A percentile compares a stretch with the other conserved stretches of the same genome.
These are phyloP conservation scores for Cladosporium sp. DNA, from an alignment of 2,329 filamentous ascomycete genomes.

Conservation along the genomic window DNA sequence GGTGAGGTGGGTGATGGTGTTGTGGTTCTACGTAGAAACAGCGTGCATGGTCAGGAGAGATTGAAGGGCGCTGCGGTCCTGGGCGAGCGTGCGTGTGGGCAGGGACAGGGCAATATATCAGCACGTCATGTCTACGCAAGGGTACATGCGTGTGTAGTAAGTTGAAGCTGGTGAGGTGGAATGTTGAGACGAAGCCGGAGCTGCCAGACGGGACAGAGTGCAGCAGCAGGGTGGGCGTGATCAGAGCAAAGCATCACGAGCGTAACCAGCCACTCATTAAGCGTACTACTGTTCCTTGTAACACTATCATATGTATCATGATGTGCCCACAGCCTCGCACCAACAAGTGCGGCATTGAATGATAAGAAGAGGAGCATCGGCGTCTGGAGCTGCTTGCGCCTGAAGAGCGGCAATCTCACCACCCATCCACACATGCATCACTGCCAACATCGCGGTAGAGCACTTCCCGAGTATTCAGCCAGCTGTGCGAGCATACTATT, in stretches of 20 bases:
- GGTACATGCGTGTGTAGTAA: not conserved
- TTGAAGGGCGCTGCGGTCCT: not conserved
- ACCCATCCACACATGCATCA: too few species aligned
- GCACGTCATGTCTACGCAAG: constrained; percentile 17
- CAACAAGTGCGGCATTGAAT: too few species aligned
- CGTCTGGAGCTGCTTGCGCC: too few species aligned
- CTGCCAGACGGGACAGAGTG: too few species aligned
- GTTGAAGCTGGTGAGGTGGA: constrained; percentile 2
- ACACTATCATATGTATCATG: not conserved
- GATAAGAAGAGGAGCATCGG: too few species aligned
- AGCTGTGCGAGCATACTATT: too few species aligned
- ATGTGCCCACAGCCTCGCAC: too few species aligned
- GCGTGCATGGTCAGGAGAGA: not conserved
- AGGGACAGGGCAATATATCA: not conserved
- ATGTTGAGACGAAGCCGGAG: not conserved
- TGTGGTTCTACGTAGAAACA: not conserved
- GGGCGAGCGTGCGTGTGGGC: not conserved
- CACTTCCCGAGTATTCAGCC: too few species aligned
- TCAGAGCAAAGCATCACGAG: not conserved
- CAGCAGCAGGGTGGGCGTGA: not conserved
- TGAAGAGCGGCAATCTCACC: too few species aligned
- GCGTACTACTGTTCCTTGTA: not conserved
- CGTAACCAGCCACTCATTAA: not conserved
- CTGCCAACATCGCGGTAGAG: too few species aligned
- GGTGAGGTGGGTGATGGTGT: not conserved